Percentiles rank a stretch among this genome's conserved stretches.
Conservation (phyloP, 2,329 filamentous ascomycete species). For the Fusarium buharicum region DNA sequence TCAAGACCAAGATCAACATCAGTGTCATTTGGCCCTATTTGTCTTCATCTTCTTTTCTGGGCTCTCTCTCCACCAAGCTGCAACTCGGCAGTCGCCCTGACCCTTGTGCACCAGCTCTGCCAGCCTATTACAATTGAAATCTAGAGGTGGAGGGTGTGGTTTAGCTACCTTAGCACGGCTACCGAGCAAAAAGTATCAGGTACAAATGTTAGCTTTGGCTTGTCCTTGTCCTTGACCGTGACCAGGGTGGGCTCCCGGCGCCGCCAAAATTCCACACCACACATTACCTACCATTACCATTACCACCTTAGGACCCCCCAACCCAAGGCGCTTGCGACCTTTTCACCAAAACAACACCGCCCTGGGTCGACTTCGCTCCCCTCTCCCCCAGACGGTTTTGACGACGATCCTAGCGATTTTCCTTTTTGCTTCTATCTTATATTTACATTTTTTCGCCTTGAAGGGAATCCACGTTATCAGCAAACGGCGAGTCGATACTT, state of each 20-base stretch:
- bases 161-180: background rate
- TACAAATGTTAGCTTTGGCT: constrained; percentile 28
- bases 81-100: constrained; percentile 46
- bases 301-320: constrained; percentile 44
- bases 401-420: constrained; percentile 30
- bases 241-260: constrained; percentile 41
- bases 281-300: constrained; percentile 24
- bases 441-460: constrained; percentile 11
- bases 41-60: constrained; percentile 17
- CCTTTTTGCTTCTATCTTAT: constrained; percentile 6
- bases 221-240: constrained; percentile 27
- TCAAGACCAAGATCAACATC: constrained; percentile 10
- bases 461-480: constrained; percentile 9
- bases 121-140: constrained; percentile 25
- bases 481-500: constrained; percentile 8
- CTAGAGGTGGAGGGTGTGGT: constrained; percentile 17
- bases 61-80: constrained; percentile 24
- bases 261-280: constrained; percentile 43
- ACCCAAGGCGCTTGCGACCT: constrained; percentile 44
- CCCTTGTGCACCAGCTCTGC: constrained; percentile 35
- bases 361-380: constrained; percentile 36
- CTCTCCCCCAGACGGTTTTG: constrained; percentile 14
- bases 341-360: constrained; percentile 48
- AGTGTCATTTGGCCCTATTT: constrained; percentile 21
- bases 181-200: constrained; percentile 25